Evolutionary conservation across 495 filamentous ascomycete species (phyloP), one percentile per base, ranked within the genome.

Genomic region (Hypoxylon fuscum): DNA sequence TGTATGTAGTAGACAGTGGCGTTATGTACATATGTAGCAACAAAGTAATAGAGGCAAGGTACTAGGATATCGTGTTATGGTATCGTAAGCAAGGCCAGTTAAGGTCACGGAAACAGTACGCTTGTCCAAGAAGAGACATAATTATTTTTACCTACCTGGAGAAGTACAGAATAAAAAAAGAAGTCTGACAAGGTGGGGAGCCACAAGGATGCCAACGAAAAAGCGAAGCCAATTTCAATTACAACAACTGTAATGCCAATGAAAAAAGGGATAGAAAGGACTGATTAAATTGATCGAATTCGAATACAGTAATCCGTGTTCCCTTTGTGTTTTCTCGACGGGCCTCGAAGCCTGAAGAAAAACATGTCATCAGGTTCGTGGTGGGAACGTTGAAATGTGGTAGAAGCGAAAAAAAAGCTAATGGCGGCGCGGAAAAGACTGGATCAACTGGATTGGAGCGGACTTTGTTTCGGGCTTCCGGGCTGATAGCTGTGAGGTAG

Each of bases 391-490:
- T 32, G 20, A 52, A 58, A 29, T n/a, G n/a, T n/a, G n/a, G n/a
- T 27, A 12, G 46, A 50, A 51, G 51, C 27, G 45, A 42, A 52
- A 10, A 54, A 48, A 62, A 49, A 42, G 37, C 55, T 54, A 51
- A 29, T 14, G 40, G 23, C 40, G 47, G 41, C 23, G 23, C 29
- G 41, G 38, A 44, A 53, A 21, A 32, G 35, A 34, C 42, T 27
- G 25, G n/a, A 48, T 34, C 34, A n/a, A 3, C 35, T 61, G 35
- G 42, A 54, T 41, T 61, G 57, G 35, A 48, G 55, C 55, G 61
- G 62, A 64, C 32, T 59, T 52, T 54, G 50, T 60, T 45, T 59
- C 55, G 50, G 43, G 15, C 45, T 65, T 60, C 62, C 62, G 55
- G 55, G 51, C 44, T 18, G 42, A 14, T 37, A 47, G 38, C 14